These are phyloP conservation scores for Neurospora sp. DNA, from an alignment of 2,329 filamentous ascomycete genomes.

Conservation along the genomic window DNA sequence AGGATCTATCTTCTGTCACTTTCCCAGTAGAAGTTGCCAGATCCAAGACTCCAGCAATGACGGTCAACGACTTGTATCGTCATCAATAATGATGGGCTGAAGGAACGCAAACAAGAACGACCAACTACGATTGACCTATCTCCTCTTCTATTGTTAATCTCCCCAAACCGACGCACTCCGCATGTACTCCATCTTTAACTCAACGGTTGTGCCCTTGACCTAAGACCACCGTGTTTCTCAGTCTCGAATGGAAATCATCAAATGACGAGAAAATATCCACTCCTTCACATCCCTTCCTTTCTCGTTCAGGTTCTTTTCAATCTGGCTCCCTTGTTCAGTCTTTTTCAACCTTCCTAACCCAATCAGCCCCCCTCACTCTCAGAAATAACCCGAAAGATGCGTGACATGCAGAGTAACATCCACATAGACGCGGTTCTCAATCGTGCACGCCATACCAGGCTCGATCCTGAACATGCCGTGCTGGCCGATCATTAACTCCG, in stretches of 20 bases:
- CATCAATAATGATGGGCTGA: background rate
- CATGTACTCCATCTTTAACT: too few relatives aligned
- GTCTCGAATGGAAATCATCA: background rate
- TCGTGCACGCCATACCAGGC: slow-evolving; percentile 11
- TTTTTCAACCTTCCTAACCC: background rate
- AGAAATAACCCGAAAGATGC: slow-evolving; percentile 7
- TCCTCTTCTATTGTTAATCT: too few relatives aligned
- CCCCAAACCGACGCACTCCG: too few relatives aligned
- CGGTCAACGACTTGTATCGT: background rate
- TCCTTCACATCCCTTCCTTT: too few relatives aligned
- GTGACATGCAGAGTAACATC: slow-evolving; percentile 19
- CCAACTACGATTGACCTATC: background rate
- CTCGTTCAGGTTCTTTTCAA: too few relatives aligned
- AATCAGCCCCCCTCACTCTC: background rate
- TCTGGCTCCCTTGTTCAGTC: background rate
- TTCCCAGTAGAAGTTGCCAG: background rate
- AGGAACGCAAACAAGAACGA: background rate
- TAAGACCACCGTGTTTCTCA: background rate
- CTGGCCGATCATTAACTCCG: slow-evolving; percentile 19
- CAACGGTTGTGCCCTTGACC: background rate
- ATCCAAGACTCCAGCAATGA: background rate
- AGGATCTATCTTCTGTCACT: background rate
- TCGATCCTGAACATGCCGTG: slow-evolving; percentile 20
- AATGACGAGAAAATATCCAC: background rate
- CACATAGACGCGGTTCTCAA: slow-evolving; percentile 18